A percentile compares a stretch with the other conserved stretches of the same genome.
These are phyloP conservation scores for Capronia coronata DNA, from an alignment of 2,329 filamentous ascomycete species.

Conservation along the genomic window DNA sequence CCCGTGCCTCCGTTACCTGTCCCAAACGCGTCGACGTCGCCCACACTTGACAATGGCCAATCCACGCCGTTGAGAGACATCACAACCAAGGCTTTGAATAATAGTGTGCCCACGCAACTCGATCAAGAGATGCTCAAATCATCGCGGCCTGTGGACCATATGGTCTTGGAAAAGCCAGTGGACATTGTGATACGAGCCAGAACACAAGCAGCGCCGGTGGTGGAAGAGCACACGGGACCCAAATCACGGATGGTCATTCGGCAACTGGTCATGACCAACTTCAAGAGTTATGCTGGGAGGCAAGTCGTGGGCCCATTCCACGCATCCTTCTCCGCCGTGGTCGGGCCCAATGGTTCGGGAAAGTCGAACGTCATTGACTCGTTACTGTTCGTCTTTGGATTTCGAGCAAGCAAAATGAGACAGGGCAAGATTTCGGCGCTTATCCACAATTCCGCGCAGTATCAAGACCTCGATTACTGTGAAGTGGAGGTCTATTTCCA, in stretches of 20 bases:
- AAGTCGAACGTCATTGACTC: conserved; percentile 99
- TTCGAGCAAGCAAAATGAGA: conserved; percentile 97
- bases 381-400: conserved; percentile 96
- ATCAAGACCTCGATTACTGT: conserved; percentile 79
- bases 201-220: conserved; percentile 49
- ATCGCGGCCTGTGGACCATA: conserved; percentile 68
- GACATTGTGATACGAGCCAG: conserved; percentile 88
- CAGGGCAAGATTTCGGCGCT: conserved; percentile 97
- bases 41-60: conserved; percentile 48
- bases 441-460: conserved; percentile 90
- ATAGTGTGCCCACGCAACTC: conserved; percentile 44
- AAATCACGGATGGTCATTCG: conserved; percentile 89
- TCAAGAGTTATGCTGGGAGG: conserved; percentile 95
- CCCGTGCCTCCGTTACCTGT: conserved; percentile 38
- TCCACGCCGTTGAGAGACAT: conserved; percentile 66
- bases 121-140: conserved; percentile 55
- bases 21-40: conserved; percentile 50
- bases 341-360: conserved; percentile 94
- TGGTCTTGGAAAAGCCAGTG: conserved; percentile 79
- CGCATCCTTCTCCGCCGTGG: conserved; percentile 92
- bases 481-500: conserved; percentile 97
- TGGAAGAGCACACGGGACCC: conserved; percentile 68
- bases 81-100: conserved; percentile 61
- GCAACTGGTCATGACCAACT: conserved; percentile 86
- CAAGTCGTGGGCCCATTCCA: conserved; percentile 97